These are phyloP conservation scores for Podila epigama DNA, from an alignment of 192 early-diverging fungal genomes.

Conservation along the genomic window DNA sequence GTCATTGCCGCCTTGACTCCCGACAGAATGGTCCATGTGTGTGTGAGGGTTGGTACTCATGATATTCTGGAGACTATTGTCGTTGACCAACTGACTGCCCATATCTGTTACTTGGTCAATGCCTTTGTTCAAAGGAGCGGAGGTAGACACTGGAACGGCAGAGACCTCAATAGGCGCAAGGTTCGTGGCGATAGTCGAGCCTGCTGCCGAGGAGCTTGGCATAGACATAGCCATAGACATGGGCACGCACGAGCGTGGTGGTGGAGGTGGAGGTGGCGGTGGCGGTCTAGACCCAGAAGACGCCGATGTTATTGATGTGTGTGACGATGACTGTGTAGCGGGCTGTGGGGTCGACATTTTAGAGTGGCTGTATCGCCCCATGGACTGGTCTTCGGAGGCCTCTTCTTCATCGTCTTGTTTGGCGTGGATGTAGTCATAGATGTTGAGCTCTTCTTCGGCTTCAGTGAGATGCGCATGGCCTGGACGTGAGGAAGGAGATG, in stretches of 20 bases:
- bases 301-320: neutral
- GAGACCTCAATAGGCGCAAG: too few relatives aligned
- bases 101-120: neutral
- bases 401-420: conserved; percentile 44
- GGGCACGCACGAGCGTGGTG: neutral
- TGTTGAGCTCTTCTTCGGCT: conserved; percentile 38
- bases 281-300: neutral
- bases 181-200: too few relatives aligned
- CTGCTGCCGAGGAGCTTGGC: neutral
- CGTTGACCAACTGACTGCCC: neutral
- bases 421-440: conserved; percentile 46
- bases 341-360: conserved; percentile 3
- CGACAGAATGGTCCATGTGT: neutral
- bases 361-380: conserved; percentile 1
- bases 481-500: neutral
- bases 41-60: conserved; percentile 12
- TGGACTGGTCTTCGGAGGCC: conserved; percentile 8
- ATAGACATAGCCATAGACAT: neutral
- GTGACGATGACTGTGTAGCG: conserved; percentile 1
- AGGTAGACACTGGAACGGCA: too few relatives aligned
- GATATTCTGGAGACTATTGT: conserved; percentile 2
- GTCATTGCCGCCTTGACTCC: neutral
- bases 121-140: neutral
- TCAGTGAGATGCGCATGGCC: neutral
- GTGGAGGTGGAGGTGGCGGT: conserved; percentile 5